A percentile compares a stretch with the other conserved stretches of the same genome.
phyloP scores from a whole-genome alignment of 2,329 filamentous ascomycete genomes.

The Colletotrichum tropicale region DNA sequence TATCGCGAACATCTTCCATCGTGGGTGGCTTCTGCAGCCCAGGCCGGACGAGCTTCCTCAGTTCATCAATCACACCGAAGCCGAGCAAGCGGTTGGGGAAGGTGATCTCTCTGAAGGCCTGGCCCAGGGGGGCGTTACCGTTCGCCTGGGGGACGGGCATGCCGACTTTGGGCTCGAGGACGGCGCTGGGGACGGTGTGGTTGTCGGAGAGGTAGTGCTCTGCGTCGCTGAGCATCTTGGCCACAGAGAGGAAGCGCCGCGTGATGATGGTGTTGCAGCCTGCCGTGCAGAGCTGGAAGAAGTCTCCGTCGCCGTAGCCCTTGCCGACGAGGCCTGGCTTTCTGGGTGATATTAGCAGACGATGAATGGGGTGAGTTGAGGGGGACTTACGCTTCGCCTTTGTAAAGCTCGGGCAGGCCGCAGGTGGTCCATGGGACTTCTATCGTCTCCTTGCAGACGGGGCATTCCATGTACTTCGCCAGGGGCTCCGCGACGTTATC shows the following conservation, averaged over 20 bases:
- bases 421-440: conserved; percentile 66
- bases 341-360: neutral
- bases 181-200: conserved; percentile 70
- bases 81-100: conserved; percentile 66
- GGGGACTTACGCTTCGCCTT: conserved; percentile 29
- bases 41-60: conserved; percentile 43
- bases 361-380: rapidly evolving
- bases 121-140: conserved; percentile 32
- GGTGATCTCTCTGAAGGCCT: conserved; percentile 25
- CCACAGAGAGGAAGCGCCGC: conserved; percentile 64
- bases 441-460: conserved; percentile 49
- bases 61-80: conserved; percentile 42
- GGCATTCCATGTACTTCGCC: conserved; percentile 58
- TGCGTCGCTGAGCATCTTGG: conserved; percentile 65
- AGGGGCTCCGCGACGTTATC: conserved; percentile 58
- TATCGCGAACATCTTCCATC: conserved; percentile 54
- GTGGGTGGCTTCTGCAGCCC: conserved; percentile 34
- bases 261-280: conserved; percentile 55
- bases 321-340: conserved; percentile 44
- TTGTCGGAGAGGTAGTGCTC: conserved; percentile 47
- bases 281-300: conserved; percentile 51
- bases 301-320: conserved; percentile 66
- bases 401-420: conserved; percentile 31
- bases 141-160: conserved; percentile 38
- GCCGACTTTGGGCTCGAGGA: conserved; percentile 61